Evolutionary conservation across 2,329 filamentous ascomycete species (phyloP).

Genomic region (Kalmusia sp.): DNA sequence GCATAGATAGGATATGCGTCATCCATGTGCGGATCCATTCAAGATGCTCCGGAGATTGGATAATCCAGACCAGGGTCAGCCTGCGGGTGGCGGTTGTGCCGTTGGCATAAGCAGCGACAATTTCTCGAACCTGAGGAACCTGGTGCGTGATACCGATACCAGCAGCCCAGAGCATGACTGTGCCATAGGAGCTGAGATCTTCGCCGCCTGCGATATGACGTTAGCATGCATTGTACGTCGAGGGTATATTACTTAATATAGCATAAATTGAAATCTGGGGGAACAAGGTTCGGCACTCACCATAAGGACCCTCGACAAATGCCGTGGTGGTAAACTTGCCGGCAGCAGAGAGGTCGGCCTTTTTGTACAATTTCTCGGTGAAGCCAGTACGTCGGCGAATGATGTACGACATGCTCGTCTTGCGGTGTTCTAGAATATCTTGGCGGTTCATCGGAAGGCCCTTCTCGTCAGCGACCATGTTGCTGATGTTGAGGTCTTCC

Average conservation of each 20-base stretch:
- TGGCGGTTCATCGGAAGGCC: conserved; percentile 56
- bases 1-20: conserved; percentile 82
- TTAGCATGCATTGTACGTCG: conserved; percentile 33
- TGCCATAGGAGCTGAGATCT: conserved; percentile 89
- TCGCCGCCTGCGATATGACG: conserved; percentile 66
- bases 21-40: conserved; percentile 96
- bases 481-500: conserved; percentile 40
- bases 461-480: conserved; percentile 49
- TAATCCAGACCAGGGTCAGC: conserved; percentile 88
- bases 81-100: conserved; percentile 80
- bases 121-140: conserved; percentile 82
- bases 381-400: conserved; percentile 88
- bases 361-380: conserved; percentile 80
- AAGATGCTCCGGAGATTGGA: conserved; percentile 85
- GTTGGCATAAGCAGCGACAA: conserved; percentile 64
- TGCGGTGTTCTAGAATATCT: conserved; percentile 59
- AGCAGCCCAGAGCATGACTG: conserved; percentile 87
- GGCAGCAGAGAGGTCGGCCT: conserved; percentile 63
- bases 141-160: conserved; percentile 96
- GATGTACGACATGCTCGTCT: conserved; percentile 76
- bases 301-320: conserved; percentile 88
- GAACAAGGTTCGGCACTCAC: conserved; percentile 41
- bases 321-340: conserved; percentile 70
- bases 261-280: conserved; percentile 33
- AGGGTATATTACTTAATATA: conserved; percentile 25